Evolutionary conservation across 306 rosid genomes (phyloP).

Genomic region (Prunus fruticosa): DNA sequence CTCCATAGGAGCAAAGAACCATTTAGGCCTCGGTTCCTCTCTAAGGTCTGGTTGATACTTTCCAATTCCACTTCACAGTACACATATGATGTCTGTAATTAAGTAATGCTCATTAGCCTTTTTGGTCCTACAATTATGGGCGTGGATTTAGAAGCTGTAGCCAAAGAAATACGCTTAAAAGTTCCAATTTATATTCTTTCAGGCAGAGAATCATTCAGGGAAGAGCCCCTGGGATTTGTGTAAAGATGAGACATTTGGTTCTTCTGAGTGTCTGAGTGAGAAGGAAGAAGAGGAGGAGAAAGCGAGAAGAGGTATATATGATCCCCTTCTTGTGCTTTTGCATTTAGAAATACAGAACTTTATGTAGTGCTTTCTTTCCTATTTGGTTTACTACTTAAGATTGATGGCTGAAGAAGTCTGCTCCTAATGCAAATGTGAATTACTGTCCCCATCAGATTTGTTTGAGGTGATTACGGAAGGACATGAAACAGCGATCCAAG

Average conservation of each 20-base stretch:
- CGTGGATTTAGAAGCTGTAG: background rate
- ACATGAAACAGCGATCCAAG: background rate
- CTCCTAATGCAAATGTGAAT: constrained; percentile 1
- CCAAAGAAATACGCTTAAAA: background rate
- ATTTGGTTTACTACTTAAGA: background rate
- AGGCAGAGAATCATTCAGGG: constrained; percentile 34
- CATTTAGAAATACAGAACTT: constrained; percentile 5
- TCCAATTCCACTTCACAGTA: background rate
- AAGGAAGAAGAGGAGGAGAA: constrained; percentile 18
- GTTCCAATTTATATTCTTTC: constrained; percentile 15
- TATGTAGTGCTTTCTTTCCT: background rate
- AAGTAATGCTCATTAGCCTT: background rate
- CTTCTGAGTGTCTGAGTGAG: constrained; percentile 27
- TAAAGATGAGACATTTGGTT: constrained; percentile 22
- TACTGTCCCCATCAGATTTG: constrained; percentile 9
- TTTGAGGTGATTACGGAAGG: constrained; percentile 16
- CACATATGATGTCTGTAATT: background rate
- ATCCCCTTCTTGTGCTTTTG: constrained; percentile 1
- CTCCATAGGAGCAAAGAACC: constrained; percentile 47
- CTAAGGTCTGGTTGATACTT: constrained; percentile 10
- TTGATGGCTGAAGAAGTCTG: background rate
- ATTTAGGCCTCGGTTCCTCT: constrained; percentile 44
- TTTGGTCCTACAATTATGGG: background rate
- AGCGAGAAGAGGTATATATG: constrained; percentile 4
- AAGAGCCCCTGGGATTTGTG: constrained; percentile 13